A percentile compares a stretch with the other conserved stretches of the same genome.
phyloP scores from a whole-genome alignment of 352 stramenopile species.

The Sclerospora graminicola region DNA sequence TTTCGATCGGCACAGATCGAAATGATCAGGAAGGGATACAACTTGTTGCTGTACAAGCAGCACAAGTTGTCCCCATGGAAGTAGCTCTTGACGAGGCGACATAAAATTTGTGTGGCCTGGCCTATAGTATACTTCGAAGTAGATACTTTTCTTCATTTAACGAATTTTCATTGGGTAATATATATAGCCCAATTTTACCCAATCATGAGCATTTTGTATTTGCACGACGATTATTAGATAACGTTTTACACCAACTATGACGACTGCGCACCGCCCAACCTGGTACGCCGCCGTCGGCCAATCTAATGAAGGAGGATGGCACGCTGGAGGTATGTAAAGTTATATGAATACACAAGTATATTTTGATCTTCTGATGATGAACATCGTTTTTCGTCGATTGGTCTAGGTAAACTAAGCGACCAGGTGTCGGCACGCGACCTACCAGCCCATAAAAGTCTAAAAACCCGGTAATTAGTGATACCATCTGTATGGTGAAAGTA shows the following conservation, averaged over 20 bases:
- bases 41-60: constrained; percentile 19
- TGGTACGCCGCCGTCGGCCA: constrained; percentile 81
- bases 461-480: constrained; percentile 43
- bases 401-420: constrained; percentile 54
- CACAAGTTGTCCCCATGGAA: constrained; percentile 52
- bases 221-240: too few relatives aligned
- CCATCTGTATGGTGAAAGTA: background rate
- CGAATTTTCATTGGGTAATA: constrained; percentile 2
- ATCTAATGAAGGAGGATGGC: constrained; percentile 81
- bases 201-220: background rate
- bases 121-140: too few relatives aligned
- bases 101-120: background rate
- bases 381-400: background rate
- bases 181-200: background rate
- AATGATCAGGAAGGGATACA: constrained; percentile 25
- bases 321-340: constrained; percentile 44
- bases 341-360: background rate
- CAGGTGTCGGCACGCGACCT: constrained; percentile 78
- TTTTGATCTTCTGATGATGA: background rate
- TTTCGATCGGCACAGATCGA: constrained; percentile 25
- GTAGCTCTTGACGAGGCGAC: constrained; percentile 2
- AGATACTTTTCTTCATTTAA: constrained; percentile 4
- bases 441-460: constrained; percentile 72
- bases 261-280: constrained; percentile 77
- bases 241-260: constrained; percentile 49